Evolutionary conservation across 108 stramenopile genomes (phyloP).

Genomic region (Stephanodiscus triporus): DNA sequence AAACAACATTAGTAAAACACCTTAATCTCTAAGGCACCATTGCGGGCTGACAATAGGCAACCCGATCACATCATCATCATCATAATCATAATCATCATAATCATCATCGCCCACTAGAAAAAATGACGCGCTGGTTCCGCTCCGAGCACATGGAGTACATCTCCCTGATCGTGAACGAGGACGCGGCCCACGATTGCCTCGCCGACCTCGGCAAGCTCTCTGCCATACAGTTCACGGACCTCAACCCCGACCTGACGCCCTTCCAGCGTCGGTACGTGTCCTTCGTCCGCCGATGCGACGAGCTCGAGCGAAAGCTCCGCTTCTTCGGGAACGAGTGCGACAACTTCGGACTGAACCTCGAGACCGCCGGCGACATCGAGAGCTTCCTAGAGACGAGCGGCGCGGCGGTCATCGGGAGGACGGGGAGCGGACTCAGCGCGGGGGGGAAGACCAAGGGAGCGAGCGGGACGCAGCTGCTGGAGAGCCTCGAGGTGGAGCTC

Average conservation of each 20-base stretch:
- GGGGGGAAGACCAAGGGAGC: constrained; percentile 40
- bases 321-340: constrained; percentile 90
- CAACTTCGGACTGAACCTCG: constrained; percentile 83
- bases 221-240: constrained; percentile 95
- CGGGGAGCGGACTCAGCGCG: constrained; percentile 5
- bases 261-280: constrained; percentile 98
- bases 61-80: too few species aligned
- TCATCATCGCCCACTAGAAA: too few species aligned
- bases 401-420: background rate
- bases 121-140: constrained; percentile 98
- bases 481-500: constrained; percentile 87
- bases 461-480: constrained; percentile 76
- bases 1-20: too few species aligned
- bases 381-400: constrained; percentile 55
- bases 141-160: constrained; percentile 99
- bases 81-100: too few species aligned
- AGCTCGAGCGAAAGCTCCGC: constrained; percentile 97
- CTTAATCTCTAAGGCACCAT: too few species aligned
- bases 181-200: constrained; percentile 94
- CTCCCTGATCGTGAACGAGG: constrained; percentile 96
- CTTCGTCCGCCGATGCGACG: constrained; percentile 97
- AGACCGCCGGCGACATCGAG: constrained; percentile 70
- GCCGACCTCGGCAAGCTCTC: constrained; percentile 92
- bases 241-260: constrained; percentile 96
- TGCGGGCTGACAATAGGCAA: too few species aligned